Evolutionary conservation across 345 rosid genomes (phyloP).

Genomic region (Garcia nutans): DNA sequence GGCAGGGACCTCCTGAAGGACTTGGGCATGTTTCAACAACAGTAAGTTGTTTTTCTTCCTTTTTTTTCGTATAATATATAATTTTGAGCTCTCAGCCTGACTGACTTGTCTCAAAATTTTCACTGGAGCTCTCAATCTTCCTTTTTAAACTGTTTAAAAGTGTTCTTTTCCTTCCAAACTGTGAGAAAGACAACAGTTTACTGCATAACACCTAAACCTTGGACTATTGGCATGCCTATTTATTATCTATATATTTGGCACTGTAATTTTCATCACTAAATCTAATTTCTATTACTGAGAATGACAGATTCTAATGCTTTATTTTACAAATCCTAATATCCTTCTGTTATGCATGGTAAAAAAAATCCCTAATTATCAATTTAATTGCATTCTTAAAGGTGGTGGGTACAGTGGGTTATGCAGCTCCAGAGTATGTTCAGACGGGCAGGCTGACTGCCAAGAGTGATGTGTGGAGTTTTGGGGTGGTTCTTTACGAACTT

Average conservation of each 20-base stretch:
- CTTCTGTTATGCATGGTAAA: background rate
- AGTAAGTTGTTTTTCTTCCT: slow-evolving; percentile 44
- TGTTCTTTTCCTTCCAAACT: background rate
- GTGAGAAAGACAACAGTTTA: background rate
- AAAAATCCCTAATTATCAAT: background rate
- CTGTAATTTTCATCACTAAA: background rate
- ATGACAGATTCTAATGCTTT: background rate
- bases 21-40: slow-evolving; percentile 81
- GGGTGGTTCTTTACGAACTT: slow-evolving; percentile 89
- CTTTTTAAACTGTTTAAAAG: background rate
- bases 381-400: slow-evolving; percentile 45
- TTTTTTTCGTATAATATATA: background rate
- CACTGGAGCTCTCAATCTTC: background rate
- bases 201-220: background rate
- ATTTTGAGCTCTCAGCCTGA: background rate
- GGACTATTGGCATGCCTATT: background rate
- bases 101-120: background rate
- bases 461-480: slow-evolving; percentile 99
- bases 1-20: slow-evolving; percentile 92
- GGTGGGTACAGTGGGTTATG: slow-evolving; percentile 95
- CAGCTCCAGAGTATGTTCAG: slow-evolving; percentile 95
- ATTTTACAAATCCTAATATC: background rate
- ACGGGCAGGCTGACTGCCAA: slow-evolving; percentile 83
- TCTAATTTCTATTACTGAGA: background rate
- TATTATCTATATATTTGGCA: background rate